Evolutionary conservation across 2,329 filamentous ascomycete species (phyloP), one percentile per base, ranked within the genome.

Genomic region (Bimuria novae-zelandiae): DNA sequence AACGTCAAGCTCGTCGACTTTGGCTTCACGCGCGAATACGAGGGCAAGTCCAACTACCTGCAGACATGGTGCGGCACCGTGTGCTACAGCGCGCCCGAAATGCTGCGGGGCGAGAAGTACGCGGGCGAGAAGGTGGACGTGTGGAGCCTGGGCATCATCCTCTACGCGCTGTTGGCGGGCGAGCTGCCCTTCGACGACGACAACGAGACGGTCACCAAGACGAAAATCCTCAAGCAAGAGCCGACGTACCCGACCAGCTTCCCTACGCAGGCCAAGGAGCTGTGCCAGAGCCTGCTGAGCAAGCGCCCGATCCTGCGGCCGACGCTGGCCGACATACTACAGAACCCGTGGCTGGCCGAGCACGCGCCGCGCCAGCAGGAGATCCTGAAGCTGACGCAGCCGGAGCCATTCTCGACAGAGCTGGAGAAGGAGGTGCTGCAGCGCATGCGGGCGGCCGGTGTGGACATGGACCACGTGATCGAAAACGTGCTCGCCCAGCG

Each of bases 1-100:
- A 96, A 97, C 68, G 94, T 99, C 63, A 99, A 99, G 77, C 79
- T 99, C 55, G 93, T 95, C 62, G 94, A 99, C 73, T 99, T 99
- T 77, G 94, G 94, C 16, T 99, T 99, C 71, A 99, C 94, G 10
- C 84, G 94, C 61, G 94, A 99, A 76, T 99, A 99, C 73, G 92
- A 97, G 75, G 93, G 93, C 55, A 92, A 95, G 65, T 85, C 90
- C 25, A 97, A 92, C 72, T 93, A 97, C 68, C 78, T 99, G 50
- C 93, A 97, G 75, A 99, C 94, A 1, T 99, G 96, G 75, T 99
- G 94, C 72, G 94, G 94, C 4, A 99, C 94, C 0, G 88, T 99
- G 57, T 97, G 93, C 77, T 99, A 99, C 75, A 96, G 92, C 49
- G 94, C 94, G 2, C 94, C 94, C 2, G 94, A 99, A 75, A 99